These are phyloP conservation scores for Asterophora lycoperdoides DNA, from an alignment of 768 basidiomycete species.

Conservation along the genomic window DNA sequence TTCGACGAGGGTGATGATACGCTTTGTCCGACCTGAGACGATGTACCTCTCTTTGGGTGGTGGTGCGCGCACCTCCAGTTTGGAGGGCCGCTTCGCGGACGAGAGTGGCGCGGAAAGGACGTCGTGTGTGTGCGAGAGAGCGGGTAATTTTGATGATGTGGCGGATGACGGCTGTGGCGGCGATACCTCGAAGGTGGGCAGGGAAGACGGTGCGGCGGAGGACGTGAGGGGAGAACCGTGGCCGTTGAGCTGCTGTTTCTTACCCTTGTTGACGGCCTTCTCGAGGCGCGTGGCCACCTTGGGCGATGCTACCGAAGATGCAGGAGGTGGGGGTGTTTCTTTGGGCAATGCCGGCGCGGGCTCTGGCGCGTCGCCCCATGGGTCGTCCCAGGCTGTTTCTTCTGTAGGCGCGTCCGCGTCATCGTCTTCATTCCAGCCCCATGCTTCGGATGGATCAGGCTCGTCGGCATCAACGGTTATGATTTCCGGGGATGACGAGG, in stretches of 20 bases:
- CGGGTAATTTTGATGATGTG: slow-evolving; percentile 14
- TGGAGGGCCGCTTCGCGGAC: slow-evolving; percentile 24
- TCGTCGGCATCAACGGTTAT: slow-evolving; percentile 17
- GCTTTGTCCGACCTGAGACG: slow-evolving; percentile 55
- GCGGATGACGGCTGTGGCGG: slow-evolving; percentile 18
- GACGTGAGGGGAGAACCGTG: slow-evolving; percentile 13
- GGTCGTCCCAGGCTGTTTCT: slow-evolving; percentile 59
- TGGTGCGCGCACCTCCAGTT: slow-evolving; percentile 14
- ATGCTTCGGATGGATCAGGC: slow-evolving; percentile 54
- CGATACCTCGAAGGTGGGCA: slow-evolving; percentile 15
- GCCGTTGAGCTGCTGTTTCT: slow-evolving; percentile 36
- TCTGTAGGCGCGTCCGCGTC: slow-evolving; percentile 40
- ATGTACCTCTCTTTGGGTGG: slow-evolving; percentile 51
- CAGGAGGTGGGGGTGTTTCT: slow-evolving; percentile 26
- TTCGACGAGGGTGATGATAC: slow-evolving; percentile 52
- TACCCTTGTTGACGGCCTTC: slow-evolving; percentile 52
- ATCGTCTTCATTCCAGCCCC: slow-evolving; percentile 76
- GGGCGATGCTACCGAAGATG: slow-evolving; percentile 32
- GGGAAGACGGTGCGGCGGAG: slow-evolving; percentile 19
- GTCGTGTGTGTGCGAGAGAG: background rate
- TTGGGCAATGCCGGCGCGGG: slow-evolving; percentile 17
- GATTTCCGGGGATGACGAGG: slow-evolving; percentile 6
- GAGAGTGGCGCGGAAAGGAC: slow-evolving; percentile 15
- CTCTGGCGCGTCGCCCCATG: slow-evolving; percentile 62
- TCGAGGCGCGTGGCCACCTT: slow-evolving; percentile 58